These are phyloP conservation scores for Talaromyces atroroseus DNA, from an alignment of 2,329 filamentous ascomycete species.

Conservation along the genomic window DNA sequence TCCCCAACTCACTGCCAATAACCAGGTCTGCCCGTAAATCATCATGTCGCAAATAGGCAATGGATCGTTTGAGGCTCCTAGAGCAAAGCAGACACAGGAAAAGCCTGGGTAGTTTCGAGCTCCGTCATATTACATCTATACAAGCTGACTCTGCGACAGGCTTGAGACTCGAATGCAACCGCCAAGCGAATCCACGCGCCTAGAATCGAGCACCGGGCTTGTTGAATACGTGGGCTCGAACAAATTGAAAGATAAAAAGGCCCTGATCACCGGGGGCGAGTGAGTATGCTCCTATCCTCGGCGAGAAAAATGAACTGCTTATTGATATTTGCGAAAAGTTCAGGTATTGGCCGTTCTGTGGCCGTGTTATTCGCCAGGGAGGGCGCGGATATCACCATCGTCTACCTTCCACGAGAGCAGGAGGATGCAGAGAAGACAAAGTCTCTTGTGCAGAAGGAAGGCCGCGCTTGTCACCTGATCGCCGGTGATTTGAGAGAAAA, in stretches of 20 bases:
- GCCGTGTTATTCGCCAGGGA: conserved; percentile 55
- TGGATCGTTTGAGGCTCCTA: no score
- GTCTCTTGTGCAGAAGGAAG: conserved; percentile 47
- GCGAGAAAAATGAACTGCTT: neutral
- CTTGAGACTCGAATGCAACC: conserved; percentile 23
- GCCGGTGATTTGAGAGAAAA: conserved; percentile 47
- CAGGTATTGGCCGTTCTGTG: conserved; percentile 51
- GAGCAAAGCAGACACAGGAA: no score
- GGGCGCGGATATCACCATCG: conserved; percentile 53
- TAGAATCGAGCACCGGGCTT: conserved; percentile 26
- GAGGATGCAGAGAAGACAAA: conserved; percentile 52
- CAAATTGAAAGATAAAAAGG: conserved; percentile 49
- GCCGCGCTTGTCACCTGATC: conserved; percentile 45
- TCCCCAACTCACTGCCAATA: no score
- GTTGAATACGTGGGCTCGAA: conserved; percentile 41
- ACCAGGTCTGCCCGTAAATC: no score
- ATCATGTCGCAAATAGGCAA: no score
- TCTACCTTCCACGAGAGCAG: conserved; percentile 53
- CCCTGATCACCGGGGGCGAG: conserved; percentile 54
- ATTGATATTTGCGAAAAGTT: conserved; percentile 28
- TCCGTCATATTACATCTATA: no score
- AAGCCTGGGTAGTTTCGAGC: no score
- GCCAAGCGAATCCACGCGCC: conserved; percentile 26
- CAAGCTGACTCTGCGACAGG: neutral
- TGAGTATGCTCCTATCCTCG: conserved; percentile 25